Percentiles rank a stretch among this genome's conserved stretches.
phyloP scores from a whole-genome alignment of 345 rosid species.

The Geranium rotundifolium region DNA sequence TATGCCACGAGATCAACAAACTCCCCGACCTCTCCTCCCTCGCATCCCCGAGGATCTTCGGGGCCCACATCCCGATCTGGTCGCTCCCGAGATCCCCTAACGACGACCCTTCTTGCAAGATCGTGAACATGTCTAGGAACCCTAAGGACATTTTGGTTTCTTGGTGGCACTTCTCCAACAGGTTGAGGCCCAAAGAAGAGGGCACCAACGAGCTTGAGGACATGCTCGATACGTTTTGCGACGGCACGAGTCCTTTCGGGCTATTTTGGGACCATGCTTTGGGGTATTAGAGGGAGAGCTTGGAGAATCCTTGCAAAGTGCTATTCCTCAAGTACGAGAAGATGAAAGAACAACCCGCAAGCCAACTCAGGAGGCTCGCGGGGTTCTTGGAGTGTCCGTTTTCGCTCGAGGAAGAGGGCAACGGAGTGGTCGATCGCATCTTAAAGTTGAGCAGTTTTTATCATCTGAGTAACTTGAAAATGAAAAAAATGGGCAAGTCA shows the following conservation, averaged over 20 bases:
- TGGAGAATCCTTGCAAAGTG: background rate
- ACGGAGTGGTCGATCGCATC: background rate
- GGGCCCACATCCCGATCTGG: background rate
- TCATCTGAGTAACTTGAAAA: background rate
- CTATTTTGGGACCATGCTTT: background rate
- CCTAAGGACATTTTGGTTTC: background rate
- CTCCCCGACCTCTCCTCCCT: background rate
- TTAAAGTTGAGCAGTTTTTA: background rate
- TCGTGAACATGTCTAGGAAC: slow-evolving; percentile 1
- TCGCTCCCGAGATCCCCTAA: slow-evolving; percentile 1
- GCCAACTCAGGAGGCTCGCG: no score
- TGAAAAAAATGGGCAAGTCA: background rate
- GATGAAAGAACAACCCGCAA: background rate
- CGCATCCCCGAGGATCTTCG: background rate
- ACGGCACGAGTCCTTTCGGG: background rate
- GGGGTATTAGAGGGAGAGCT: background rate
- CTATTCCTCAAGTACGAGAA: background rate
- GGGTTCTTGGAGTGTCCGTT: background rate
- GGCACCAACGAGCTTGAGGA: background rate
- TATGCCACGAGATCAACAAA: background rate
- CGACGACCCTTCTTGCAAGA: background rate
- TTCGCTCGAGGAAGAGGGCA: background rate
- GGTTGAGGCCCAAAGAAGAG: background rate
- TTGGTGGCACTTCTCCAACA: background rate
- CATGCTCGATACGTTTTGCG: background rate